Conservation (phyloP, 768 basidiomycete genomes). For the Hebeloma cylindrosporum region DNA sequence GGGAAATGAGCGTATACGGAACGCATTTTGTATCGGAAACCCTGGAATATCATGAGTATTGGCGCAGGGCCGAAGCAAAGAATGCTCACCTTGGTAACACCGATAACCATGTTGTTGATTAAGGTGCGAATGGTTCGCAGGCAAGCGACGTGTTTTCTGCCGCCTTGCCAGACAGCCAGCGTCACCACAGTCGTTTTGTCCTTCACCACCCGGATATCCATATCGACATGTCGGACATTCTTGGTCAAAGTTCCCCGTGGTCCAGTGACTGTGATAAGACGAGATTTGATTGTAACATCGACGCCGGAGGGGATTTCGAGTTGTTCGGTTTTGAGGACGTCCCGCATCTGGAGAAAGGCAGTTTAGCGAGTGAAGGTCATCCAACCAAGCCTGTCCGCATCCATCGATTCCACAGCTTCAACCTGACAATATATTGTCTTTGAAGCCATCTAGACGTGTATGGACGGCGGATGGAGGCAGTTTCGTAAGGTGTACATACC, state of each 20-base stretch:
- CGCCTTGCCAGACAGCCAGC: constrained; percentile 97
- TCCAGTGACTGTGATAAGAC: constrained; percentile 88
- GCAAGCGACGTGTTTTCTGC: constrained; percentile 98
- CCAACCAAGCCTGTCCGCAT: constrained; percentile 40
- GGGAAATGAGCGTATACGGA: constrained; percentile 99
- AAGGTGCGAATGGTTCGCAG: constrained; percentile 92
- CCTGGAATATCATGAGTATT: constrained; percentile 46
- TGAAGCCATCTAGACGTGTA: constrained; percentile 10
- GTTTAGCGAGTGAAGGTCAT: constrained; percentile 30
- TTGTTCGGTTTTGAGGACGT: constrained; percentile 92
- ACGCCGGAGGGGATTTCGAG: constrained; percentile 86
- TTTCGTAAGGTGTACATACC: constrained; percentile 34
- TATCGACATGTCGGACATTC: constrained; percentile 89
- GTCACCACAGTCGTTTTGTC: constrained; percentile 78
- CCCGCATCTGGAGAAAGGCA: constrained; percentile 71
- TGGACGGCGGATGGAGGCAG: constrained; percentile 16
- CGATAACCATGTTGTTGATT: constrained; percentile 97
- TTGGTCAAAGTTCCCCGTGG: constrained; percentile 92
- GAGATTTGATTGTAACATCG: constrained; percentile 84
- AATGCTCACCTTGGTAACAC: constrained; percentile 82
- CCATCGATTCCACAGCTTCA: constrained; percentile 32
- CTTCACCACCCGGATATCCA: constrained; percentile 87
- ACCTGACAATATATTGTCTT: constrained; percentile 22
- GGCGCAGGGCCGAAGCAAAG: neutral
- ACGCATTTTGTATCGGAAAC: constrained; percentile 99